Percentiles rank a stretch among this genome's conserved stretches.
phyloP scores from a whole-genome alignment of 306 rosid species.

The Prunus mongolica region DNA sequence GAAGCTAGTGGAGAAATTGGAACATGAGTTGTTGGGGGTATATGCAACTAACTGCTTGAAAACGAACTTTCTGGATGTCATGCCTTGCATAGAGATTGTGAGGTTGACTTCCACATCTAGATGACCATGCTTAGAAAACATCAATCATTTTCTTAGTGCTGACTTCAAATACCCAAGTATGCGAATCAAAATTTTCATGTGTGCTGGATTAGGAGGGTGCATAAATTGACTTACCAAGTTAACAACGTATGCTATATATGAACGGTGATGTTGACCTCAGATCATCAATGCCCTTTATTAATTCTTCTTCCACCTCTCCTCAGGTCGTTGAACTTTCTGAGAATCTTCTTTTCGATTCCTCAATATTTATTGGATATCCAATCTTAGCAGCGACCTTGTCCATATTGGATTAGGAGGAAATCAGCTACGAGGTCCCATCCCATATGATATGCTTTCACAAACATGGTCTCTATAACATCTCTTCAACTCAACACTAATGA shows the following conservation, averaged over 20 bases:
- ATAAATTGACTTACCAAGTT: too few species aligned
- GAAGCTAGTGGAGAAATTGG: conserved; percentile 44
- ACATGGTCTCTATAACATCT: conserved; percentile 8
- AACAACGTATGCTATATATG: too few species aligned
- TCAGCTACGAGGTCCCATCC: conserved; percentile 13
- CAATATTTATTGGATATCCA: conserved; percentile 8
- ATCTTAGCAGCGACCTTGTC: conserved; percentile 5
- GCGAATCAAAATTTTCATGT: too few species aligned
- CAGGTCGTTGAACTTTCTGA: background rate
- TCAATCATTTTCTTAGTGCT: too few species aligned
- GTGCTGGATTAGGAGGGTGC: too few species aligned
- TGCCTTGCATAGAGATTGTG: too few species aligned
- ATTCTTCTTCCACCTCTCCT: conserved; percentile 7
- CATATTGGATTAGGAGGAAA: background rate
- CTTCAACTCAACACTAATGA: conserved; percentile 6
- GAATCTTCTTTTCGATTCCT: conserved; percentile 7
- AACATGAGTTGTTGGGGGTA: conserved; percentile 31
- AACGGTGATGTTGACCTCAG: background rate
- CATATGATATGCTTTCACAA: conserved; percentile 17
- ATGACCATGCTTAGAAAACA: too few species aligned
- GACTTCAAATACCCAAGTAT: too few species aligned
- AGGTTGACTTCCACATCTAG: background rate
- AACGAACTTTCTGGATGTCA: background rate
- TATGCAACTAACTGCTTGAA: background rate
- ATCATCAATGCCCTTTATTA: background rate